Base-by-base conservation (phyloP, 208 protist genomes). In the Perkinsela sp. region DNA sequence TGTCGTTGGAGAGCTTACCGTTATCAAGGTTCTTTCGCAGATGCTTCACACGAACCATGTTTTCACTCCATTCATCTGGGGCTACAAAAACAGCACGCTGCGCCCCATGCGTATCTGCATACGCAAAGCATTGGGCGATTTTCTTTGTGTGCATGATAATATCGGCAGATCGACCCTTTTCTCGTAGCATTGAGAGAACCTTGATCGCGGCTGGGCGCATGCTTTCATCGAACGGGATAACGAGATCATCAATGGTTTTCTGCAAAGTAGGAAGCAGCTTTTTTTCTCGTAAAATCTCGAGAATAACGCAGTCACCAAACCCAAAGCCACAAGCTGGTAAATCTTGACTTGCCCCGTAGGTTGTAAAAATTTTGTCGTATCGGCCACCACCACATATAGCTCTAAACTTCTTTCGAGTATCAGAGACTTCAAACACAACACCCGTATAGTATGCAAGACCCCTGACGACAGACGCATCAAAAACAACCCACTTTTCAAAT, bases 361-460 rank as follows among this genome's bases (percentile, higher is more conserved):
- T 88, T 30, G 81, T 85, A 57, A 95, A 79, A 22, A 96, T 82
- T 66, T 83, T 83, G 81, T 96, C 91, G 78, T 96, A 96, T 31
- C 93, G 81, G 31, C 93, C 93, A 29, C 93, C 93, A 32, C 93
- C 93, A 78, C 78, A 95, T 68, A 96, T 84, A 31, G 93, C 93
- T 68, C 92, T 85, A 48, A 95, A 85, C 72, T 91, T 89, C 67
- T 88, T 86, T 28, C 74, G 78, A 40, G 86, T 80, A 71, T 94
- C 92, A 71, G 94, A 94, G 29, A 80, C 88, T 75, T 96, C 92
- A 76, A 96, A 96, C 0, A 96, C 92, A 69, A 95, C 89, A 48
- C 92, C 92, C 29, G 92, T 96, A 82, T 96, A 96, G 76, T 96
- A 96, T 0, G 90, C 86, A 15, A 96, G 77, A 1, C 92, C 93